Evolutionary conservation across 2,329 filamentous ascomycete genomes (phyloP).

Genomic region (Diaporthe aspalathi): DNA sequence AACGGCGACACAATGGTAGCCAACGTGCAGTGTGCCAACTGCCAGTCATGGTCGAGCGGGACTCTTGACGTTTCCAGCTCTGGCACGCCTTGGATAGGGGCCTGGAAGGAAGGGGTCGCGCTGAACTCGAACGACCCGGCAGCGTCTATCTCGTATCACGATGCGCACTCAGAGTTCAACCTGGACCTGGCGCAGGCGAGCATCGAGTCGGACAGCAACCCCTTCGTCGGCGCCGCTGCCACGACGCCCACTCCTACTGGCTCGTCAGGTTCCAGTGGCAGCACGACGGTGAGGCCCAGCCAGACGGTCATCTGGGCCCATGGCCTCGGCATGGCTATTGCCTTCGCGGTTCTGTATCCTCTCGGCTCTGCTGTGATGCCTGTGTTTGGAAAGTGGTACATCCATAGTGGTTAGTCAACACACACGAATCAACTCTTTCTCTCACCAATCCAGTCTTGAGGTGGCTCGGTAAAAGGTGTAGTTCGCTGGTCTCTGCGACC

Average conservation of each 20-base stretch:
- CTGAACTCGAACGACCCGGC: slow-evolving; percentile 56
- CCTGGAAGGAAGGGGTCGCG: slow-evolving; percentile 61
- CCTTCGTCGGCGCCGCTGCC: slow-evolving; percentile 53
- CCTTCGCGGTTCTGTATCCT: slow-evolving; percentile 70
- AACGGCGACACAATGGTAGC: slow-evolving; percentile 64
- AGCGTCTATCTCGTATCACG: slow-evolving; percentile 59
- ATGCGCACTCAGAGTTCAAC: slow-evolving; percentile 55
- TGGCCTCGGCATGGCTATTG: slow-evolving; percentile 70
- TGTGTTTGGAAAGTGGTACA: slow-evolving; percentile 64
- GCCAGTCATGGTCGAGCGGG: slow-evolving; percentile 58
- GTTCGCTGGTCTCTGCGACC: not conserved
- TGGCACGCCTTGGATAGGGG: slow-evolving; percentile 62
- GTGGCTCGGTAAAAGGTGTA: slow-evolving; percentile 11
- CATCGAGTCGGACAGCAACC: slow-evolving; percentile 62
- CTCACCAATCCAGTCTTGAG: not conserved
- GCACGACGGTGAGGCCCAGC: slow-evolving; percentile 41
- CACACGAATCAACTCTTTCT: slow-evolving; percentile 15
- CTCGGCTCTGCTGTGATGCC: slow-evolving; percentile 71
- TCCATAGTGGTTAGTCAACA: slow-evolving; percentile 62
- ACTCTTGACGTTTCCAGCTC: slow-evolving; percentile 56
- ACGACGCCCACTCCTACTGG: slow-evolving; percentile 27
- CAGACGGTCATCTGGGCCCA: slow-evolving; percentile 55
- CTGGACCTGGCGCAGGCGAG: slow-evolving; percentile 62
- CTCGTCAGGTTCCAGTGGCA: slow-evolving; percentile 42
- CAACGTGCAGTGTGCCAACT: slow-evolving; percentile 68